A percentile compares a stretch with the other conserved stretches of the same genome.
Conservation (phyloP, 805 yeast genomes). For the Candida odintsovae region DNA sequence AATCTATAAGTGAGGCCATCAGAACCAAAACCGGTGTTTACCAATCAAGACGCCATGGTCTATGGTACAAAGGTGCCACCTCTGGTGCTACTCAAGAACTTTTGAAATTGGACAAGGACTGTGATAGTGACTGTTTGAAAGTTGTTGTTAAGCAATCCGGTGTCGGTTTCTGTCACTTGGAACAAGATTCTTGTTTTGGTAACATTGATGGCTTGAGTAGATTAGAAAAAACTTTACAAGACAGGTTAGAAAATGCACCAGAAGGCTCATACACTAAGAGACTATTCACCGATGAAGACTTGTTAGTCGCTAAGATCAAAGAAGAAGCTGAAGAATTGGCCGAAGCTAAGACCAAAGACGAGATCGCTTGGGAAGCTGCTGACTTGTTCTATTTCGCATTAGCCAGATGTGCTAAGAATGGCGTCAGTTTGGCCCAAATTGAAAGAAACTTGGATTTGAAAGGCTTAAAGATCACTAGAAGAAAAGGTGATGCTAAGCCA, state of each 20-base stretch:
- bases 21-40: slow-evolving; percentile 83
- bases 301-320: slow-evolving; percentile 79
- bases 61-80: slow-evolving; percentile 95
- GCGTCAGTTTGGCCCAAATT: slow-evolving; percentile 74
- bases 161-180: slow-evolving; percentile 88
- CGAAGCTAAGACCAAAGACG: slow-evolving; percentile 64
- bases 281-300: slow-evolving; percentile 67
- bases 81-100: slow-evolving; percentile 93
- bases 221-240: slow-evolving; percentile 60
- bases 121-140: slow-evolving; percentile 89
- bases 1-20: slow-evolving; percentile 78
- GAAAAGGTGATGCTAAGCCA: slow-evolving; percentile 94
- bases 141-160: slow-evolving; percentile 83
- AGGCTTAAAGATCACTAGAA: slow-evolving; percentile 79
- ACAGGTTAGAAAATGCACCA: slow-evolving; percentile 67
- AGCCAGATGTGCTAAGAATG: slow-evolving; percentile 68
- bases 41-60: slow-evolving; percentile 85
- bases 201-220: slow-evolving; percentile 57
- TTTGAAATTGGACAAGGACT: slow-evolving; percentile 64
- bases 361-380: slow-evolving; percentile 96
- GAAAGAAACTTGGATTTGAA: slow-evolving; percentile 82
- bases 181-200: slow-evolving; percentile 79
- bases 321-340: slow-evolving; percentile 96
- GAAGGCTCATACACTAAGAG: slow-evolving; percentile 93
- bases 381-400: slow-evolving; percentile 78